Conservation (phyloP, 2,329 filamentous ascomycete species). For the Aspergillus melleus region DNA sequence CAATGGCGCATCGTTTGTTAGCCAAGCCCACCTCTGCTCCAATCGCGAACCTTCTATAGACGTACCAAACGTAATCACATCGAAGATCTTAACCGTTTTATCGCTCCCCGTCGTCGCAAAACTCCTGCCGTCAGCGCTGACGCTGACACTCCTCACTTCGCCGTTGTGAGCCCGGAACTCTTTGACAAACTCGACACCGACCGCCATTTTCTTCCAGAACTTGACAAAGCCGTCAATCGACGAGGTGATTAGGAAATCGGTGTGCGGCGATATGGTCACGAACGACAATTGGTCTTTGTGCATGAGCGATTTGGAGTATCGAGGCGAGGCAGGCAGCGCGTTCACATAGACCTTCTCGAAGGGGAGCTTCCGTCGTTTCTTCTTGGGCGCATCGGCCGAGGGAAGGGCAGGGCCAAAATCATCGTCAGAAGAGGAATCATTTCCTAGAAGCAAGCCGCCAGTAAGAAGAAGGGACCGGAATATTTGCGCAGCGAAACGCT, state of each 20-base stretch:
- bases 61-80: conserved; percentile 73
- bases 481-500: not conserved
- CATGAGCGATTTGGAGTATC: conserved; percentile 97
- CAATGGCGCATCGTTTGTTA: conserved; percentile 17
- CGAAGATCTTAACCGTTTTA: conserved; percentile 55
- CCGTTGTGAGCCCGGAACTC: conserved; percentile 90
- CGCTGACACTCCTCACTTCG: conserved; percentile 78
- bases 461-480: not conserved
- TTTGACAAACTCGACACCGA: conserved; percentile 95
- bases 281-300: conserved; percentile 94
- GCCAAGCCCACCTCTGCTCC: not conserved
- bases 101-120: conserved; percentile 79
- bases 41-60: not conserved
- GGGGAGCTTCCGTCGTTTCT: conserved; percentile 85
- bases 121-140: conserved; percentile 85
- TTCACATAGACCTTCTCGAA: conserved; percentile 95
- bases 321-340: conserved; percentile 74
- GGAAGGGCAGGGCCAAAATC: conserved; percentile 93
- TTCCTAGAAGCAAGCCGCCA: conserved; percentile 15
- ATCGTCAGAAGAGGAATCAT: conserved; percentile 70
- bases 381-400: conserved; percentile 74
- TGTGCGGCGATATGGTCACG: conserved; percentile 81
- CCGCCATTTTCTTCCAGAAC: conserved; percentile 96
- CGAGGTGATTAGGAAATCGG: conserved; percentile 93
- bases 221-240: conserved; percentile 96